A percentile compares a stretch with the other conserved stretches of the same genome.
Conservation (phyloP, 371 early-diverging fungal genomes). For the Mycotypha africana region DNA sequence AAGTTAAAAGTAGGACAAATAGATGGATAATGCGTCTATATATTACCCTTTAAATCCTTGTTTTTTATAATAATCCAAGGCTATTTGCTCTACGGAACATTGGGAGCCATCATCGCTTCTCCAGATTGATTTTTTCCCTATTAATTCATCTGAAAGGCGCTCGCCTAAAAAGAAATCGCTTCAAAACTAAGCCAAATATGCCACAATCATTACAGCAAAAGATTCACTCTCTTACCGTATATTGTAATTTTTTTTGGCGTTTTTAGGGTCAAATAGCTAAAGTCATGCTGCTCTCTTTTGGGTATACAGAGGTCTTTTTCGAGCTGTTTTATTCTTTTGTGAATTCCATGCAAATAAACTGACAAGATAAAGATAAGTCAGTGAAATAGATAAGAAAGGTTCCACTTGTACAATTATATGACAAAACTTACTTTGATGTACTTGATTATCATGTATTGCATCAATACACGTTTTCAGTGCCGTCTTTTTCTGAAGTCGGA, state of each 20-base stretch:
- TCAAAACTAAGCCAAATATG: not conserved
- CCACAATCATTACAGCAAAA: not conserved
- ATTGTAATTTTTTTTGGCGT: slow-evolving; percentile 40
- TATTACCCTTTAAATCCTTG: slow-evolving; percentile 51
- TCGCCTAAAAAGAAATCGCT: slow-evolving; percentile 19
- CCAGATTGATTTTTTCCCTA: slow-evolving; percentile 39
- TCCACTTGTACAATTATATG: not conserved
- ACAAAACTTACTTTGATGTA: slow-evolving; percentile 40
- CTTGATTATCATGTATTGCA: slow-evolving; percentile 50
- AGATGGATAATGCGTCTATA: no score
- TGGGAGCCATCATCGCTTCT: slow-evolving; percentile 47
- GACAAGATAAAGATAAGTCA: not conserved
- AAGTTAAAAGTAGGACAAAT: no score
- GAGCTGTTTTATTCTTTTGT: slow-evolving; percentile 39
- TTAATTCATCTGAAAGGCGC: slow-evolving; percentile 22
- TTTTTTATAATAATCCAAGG: slow-evolving; percentile 52
- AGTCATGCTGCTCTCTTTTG: slow-evolving; percentile 52
- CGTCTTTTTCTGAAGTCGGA: slow-evolving; percentile 39
- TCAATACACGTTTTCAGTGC: slow-evolving; percentile 47
- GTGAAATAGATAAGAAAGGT: no score
- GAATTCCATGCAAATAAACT: slow-evolving; percentile 31
- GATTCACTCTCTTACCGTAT: slow-evolving; percentile 29
- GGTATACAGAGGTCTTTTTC: slow-evolving; percentile 49
- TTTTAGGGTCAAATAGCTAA: slow-evolving; percentile 41
- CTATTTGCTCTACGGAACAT: slow-evolving; percentile 55